A percentile compares a stretch with the other conserved stretches of the same genome.
These are phyloP conservation scores for Scolecobasidium constrictum DNA, from an alignment of 2,329 filamentous ascomycete genomes.

Conservation along the genomic window DNA sequence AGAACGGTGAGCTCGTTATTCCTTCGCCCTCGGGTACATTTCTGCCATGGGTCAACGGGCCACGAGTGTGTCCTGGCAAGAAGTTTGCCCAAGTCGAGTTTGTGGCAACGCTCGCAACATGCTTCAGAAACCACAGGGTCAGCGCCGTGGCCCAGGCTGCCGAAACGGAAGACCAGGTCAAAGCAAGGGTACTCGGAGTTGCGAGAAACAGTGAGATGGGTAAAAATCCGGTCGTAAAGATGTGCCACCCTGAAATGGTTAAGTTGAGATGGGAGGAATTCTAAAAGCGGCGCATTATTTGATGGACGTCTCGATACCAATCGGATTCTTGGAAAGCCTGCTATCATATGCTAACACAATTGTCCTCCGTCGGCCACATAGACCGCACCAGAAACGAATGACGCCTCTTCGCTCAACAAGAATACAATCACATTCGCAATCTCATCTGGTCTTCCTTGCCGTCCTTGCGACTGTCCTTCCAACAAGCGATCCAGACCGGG, in stretches of 20 bases:
- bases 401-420: slow-evolving; percentile 13
- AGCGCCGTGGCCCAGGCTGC: background rate
- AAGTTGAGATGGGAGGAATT: background rate
- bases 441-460: slow-evolving; percentile 9
- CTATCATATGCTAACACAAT: too few species aligned
- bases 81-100: slow-evolving; percentile 10
- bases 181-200: slow-evolving; percentile 1
- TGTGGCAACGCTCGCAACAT: slow-evolving; percentile 3
- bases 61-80: slow-evolving; percentile 8
- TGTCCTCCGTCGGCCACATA: slow-evolving; percentile 12
- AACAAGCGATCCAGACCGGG: background rate
- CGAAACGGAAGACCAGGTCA: background rate
- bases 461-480: background rate
- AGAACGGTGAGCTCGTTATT: background rate
- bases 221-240: slow-evolving; percentile 1
- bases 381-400: slow-evolving; percentile 14
- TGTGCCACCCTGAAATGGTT: slow-evolving; percentile 6
- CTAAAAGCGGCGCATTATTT: too few species aligned
- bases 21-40: slow-evolving; percentile 3
- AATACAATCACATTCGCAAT: slow-evolving; percentile 13
- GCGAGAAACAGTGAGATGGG: slow-evolving; percentile 1
- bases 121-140: slow-evolving; percentile 3
- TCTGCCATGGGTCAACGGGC: slow-evolving; percentile 7
- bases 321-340: too few species aligned
- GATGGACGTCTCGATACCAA: too few species aligned